phyloP scores from a whole-genome alignment of 768 basidiomycete species.

The Lyophyllum shimeji region DNA sequence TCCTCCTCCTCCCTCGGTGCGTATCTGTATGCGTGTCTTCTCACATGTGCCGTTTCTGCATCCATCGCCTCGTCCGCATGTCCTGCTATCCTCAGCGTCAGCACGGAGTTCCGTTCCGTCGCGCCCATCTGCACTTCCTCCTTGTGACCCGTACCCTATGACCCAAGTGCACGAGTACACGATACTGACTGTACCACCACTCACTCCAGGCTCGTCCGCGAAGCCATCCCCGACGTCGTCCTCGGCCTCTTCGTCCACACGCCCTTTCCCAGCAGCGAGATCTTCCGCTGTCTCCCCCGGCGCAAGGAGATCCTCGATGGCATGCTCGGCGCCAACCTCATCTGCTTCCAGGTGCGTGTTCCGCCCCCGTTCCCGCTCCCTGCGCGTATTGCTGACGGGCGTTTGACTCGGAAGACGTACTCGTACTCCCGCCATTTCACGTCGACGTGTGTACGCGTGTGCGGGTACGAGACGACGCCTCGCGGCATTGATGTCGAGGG shows the following conservation, averaged over 20 bases:
- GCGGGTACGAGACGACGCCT: constrained; percentile 84
- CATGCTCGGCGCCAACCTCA: constrained; percentile 95
- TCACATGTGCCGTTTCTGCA: background rate
- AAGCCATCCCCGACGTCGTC: constrained; percentile 62
- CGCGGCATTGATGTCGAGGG: constrained; percentile 83
- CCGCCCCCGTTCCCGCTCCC: background rate
- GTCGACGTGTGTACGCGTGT: constrained; percentile 93
- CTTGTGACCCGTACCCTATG: background rate
- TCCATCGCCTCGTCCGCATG: background rate
- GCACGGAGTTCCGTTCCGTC: background rate
- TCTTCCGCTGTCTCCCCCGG: constrained; percentile 90
- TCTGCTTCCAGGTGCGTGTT: constrained; percentile 80
- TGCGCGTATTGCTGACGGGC: too few relatives aligned
- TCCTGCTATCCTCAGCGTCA: too few relatives aligned
- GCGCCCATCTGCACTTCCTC: background rate
- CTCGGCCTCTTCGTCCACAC: constrained; percentile 97
- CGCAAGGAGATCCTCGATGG: constrained; percentile 95
- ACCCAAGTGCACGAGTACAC: background rate
- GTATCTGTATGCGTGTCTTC: constrained; percentile 6
- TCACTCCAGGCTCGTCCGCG: constrained; percentile 61
- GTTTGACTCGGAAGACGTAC: constrained; percentile 60
- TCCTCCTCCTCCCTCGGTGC: constrained; percentile 79
- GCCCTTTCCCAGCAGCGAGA: constrained; percentile 95
- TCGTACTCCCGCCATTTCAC: constrained; percentile 95
- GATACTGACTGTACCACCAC: background rate